Evolutionary conservation across 2,329 filamentous ascomycete genomes (phyloP), one percentile per base, ranked within the genome.

Genomic region (Domatiomyces globalis): DNA sequence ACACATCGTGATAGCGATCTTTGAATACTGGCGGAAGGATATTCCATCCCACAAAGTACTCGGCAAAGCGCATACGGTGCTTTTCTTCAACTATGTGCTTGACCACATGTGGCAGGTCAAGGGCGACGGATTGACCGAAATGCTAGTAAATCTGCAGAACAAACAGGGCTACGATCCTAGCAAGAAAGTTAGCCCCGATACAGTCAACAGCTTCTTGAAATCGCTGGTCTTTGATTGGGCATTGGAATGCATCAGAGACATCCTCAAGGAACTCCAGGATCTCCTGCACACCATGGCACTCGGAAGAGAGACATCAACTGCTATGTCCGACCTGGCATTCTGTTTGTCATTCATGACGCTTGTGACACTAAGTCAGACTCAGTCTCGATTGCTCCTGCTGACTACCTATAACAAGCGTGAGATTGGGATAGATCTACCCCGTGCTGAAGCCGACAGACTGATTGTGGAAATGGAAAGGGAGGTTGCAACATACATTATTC

Each of bases 171-270:
- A 25, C 8, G 43, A 36, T 6, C 19, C 33, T 18, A 42, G 50
- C 18, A 18, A 48, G 7, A n/a, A 48, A 6, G 51, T 53, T 10
- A 51, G 52, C 25, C 56, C 56, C 3, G 54, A 55, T 18, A 58
- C 52, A 2, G 55, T 58, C 51, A 56, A 58, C 25, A 49, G 54
- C 19, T 58, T 58, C 45, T 45, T 58, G 22, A 58, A 58, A 19
- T 50, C 48, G 17, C 36, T 53, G 18, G 50, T 57, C 22, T 50
- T 56, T 12, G n/a, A 47, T 8, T 27, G 20, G 19, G 51, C 56
- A 17, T 49, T 51, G 20, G 49, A 52, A 9, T 49, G 50, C 2
- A 54, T 48, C 10, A 36, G 50, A 42, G 25, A 50, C 18, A n/a
- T 58, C 17, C 49, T 49, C 5, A 52, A 55, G 36, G 43, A 12